Conservation (phyloP, 495 filamentous ascomycete species). For the Penicillium bovifimosum region DNA sequence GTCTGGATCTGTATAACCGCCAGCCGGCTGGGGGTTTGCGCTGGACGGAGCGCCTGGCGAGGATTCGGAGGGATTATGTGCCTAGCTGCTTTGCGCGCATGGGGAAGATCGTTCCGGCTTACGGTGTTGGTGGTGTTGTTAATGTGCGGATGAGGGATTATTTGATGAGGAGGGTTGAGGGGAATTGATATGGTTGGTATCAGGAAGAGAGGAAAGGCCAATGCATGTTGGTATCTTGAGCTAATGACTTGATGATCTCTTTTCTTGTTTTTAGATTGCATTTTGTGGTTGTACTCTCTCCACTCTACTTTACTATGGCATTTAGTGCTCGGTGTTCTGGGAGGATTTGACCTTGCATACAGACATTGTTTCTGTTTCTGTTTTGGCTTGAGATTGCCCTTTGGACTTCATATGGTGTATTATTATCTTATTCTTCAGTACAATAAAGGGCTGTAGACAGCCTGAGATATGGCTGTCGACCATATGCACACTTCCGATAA, state of each 20-base stretch:
- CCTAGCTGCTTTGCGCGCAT: conserved; percentile 75
- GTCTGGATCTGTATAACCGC: conserved; percentile 85
- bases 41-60: conserved; percentile 54
- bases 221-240: not conserved
- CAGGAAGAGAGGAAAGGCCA: not conserved
- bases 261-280: not conserved
- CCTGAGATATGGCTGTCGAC: not conserved
- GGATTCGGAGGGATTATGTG: conserved; percentile 70
- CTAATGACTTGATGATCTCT: conserved; percentile 2
- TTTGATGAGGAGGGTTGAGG: conserved; percentile 49
- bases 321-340: not conserved
- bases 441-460: not conserved
- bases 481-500: too few species aligned
- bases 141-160: conserved; percentile 66
- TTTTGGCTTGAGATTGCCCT: not conserved
- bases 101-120: conserved; percentile 88
- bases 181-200: not conserved
- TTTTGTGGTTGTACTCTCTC: conserved; percentile 1
- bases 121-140: conserved; percentile 87
- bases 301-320: not conserved
- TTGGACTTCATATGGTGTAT: not conserved
- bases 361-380: not conserved
- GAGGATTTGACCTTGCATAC: not conserved
- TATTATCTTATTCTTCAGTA: not conserved
- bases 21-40: conserved; percentile 38